A percentile compares a stretch with the other conserved stretches of the same genome.
Evolutionary conservation across 306 rosid species (phyloP).

Genomic region (Prunus campanulata): DNA sequence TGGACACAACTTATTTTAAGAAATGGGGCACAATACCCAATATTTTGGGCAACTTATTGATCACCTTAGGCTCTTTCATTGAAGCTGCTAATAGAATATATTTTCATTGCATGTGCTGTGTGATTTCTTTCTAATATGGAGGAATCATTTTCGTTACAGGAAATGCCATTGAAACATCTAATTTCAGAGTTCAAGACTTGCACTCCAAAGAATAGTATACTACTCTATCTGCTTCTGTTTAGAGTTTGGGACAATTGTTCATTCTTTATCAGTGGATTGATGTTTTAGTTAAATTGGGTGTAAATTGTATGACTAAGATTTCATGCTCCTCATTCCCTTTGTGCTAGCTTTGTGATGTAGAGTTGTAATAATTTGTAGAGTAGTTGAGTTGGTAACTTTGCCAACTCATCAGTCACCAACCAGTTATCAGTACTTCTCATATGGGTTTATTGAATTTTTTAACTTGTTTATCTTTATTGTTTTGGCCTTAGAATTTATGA

Average conservation of each 20-base stretch:
- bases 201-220: not conserved
- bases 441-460: not conserved
- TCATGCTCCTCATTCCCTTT: not conserved
- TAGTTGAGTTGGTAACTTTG: not conserved
- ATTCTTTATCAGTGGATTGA: not conserved
- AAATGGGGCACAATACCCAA: not conserved
- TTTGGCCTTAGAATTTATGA: not conserved
- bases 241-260: not conserved
- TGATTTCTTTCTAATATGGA: not conserved
- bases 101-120: not conserved
- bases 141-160: not conserved
- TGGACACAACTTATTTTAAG: not conserved
- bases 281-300: not conserved
- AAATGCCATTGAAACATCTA: not conserved
- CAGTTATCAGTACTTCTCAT: not conserved
- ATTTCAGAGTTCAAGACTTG: not conserved
- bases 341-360: not conserved
- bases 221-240: not conserved
- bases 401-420: not conserved
- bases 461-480: too few relatives aligned
- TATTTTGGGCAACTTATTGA: not conserved
- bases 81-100: not conserved
- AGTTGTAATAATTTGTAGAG: not conserved
- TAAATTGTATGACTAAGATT: not conserved
- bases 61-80: not conserved